phyloP scores from a whole-genome alignment of 2,329 filamentous ascomycete species.

The Ceratocystis cacaofunesta region DNA sequence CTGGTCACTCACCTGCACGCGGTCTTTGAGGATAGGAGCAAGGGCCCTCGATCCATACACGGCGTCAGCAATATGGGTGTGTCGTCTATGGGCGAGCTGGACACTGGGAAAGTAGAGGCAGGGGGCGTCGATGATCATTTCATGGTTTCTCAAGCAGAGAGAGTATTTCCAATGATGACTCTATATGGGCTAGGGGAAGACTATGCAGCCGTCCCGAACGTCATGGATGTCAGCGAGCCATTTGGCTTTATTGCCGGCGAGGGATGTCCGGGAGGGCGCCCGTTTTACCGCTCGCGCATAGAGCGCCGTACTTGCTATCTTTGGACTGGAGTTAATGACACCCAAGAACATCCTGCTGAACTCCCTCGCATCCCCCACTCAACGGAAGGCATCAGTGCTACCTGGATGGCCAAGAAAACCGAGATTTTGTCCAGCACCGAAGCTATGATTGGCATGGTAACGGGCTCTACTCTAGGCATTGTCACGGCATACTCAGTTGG shows the following conservation, averaged over 20 bases:
- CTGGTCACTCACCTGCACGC: conserved; percentile 69
- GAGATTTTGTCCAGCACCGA: conserved; percentile 57
- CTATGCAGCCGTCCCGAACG: conserved; percentile 62
- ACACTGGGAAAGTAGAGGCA: conserved; percentile 55
- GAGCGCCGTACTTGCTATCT: conserved; percentile 4
- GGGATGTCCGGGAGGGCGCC: conserved; percentile 67
- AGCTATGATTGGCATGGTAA: conserved; percentile 66
- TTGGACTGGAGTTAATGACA: not conserved
- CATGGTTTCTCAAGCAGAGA: conserved; percentile 60
- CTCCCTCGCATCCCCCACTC: conserved; percentile 53
- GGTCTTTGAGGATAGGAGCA: conserved; percentile 57
- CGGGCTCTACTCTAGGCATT: conserved; percentile 69
- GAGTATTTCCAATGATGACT: conserved; percentile 56
- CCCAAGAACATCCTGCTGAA: not conserved
- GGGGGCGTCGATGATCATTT: conserved; percentile 71
- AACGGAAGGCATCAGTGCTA: conserved; percentile 56
- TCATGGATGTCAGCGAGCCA: conserved; percentile 78
- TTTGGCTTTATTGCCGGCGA: conserved; percentile 77
- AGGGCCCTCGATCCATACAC: conserved; percentile 65
- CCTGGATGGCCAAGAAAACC: conserved; percentile 81
- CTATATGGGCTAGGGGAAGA: conserved; percentile 69
- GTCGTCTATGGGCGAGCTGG: conserved; percentile 71
- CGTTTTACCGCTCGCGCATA: conserved; percentile 48
- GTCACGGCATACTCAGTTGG: conserved; percentile 70
- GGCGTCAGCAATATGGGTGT: conserved; percentile 65